Evolutionary conservation across 2,329 filamentous ascomycete genomes (phyloP).

Genomic region (Trichoderma citrinoviride): DNA sequence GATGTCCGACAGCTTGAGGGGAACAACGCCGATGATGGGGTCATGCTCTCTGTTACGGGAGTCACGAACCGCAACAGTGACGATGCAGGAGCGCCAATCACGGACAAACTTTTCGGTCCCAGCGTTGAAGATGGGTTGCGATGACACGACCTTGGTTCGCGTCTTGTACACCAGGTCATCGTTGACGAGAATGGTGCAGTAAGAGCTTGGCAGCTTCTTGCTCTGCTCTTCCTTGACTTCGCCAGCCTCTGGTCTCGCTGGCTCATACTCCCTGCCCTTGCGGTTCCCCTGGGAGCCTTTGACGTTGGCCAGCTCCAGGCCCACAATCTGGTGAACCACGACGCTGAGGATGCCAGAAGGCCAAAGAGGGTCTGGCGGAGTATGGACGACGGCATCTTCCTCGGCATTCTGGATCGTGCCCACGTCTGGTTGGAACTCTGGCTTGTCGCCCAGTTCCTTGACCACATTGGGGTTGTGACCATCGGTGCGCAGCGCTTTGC

Average conservation of each 20-base stretch:
- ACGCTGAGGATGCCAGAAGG: slow-evolving; percentile 85
- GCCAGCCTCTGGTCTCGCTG: slow-evolving; percentile 75
- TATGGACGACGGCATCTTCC: slow-evolving; percentile 83
- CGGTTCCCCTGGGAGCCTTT: slow-evolving; percentile 79
- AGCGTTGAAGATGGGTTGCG: slow-evolving; percentile 95
- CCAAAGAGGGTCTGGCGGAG: slow-evolving; percentile 94
- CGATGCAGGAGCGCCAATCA: slow-evolving; percentile 85
- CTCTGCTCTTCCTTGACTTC: slow-evolving; percentile 83
- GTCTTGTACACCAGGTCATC: slow-evolving; percentile 91
- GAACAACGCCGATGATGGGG: slow-evolving; percentile 88
- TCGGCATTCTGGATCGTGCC: slow-evolving; percentile 66
- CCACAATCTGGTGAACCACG: slow-evolving; percentile 91
- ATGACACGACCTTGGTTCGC: slow-evolving; percentile 88
- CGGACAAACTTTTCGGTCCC: slow-evolving; percentile 90
- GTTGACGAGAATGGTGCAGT: slow-evolving; percentile 89
- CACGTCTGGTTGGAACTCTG: slow-evolving; percentile 80
- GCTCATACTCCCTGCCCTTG: slow-evolving; percentile 84
- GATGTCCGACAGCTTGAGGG: slow-evolving; percentile 83
- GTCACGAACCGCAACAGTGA: slow-evolving; percentile 87
- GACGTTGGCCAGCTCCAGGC: slow-evolving; percentile 86
- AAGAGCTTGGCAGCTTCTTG: slow-evolving; percentile 78
- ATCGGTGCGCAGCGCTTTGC: slow-evolving; percentile 78
- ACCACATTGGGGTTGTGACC: slow-evolving; percentile 80
- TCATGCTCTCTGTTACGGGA: slow-evolving; percentile 89
- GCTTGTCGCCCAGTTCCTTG: slow-evolving; percentile 67